A percentile compares a stretch with the other conserved stretches of the same genome.
These are phyloP conservation scores for Tetraselmis striata DNA, from an alignment of 139 green algal species.

Conservation along the genomic window DNA sequence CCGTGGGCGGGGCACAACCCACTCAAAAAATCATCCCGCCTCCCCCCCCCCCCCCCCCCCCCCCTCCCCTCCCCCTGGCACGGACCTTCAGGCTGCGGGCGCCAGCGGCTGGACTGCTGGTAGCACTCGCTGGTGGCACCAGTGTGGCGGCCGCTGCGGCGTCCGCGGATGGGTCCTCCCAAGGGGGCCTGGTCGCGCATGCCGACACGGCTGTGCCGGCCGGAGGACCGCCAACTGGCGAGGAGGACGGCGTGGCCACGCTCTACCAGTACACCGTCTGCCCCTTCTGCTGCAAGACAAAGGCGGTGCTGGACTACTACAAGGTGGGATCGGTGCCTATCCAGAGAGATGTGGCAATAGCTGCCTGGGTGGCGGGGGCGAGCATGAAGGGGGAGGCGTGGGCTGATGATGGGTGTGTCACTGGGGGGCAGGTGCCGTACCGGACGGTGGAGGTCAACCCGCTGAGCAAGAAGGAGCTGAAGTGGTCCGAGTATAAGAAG, in stretches of 20 bases:
- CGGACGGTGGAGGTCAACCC: conserved; percentile 91
- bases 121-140: background rate
- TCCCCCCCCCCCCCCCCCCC: no score
- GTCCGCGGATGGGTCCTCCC: background rate
- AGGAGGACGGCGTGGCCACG: conserved; percentile 25
- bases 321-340: no score
- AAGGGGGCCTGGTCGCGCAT: background rate
- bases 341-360: no score
- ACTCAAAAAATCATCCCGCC: no score
- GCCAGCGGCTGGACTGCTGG: background rate
- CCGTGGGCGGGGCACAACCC: no score
- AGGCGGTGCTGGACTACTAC: conserved; percentile 90
- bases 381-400: background rate
- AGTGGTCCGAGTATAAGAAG: conserved; percentile 79
- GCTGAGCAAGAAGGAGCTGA: conserved; percentile 88
- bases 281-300: conserved; percentile 98
- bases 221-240: background rate
- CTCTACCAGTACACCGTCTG: conserved; percentile 93
- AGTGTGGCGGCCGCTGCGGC: background rate
- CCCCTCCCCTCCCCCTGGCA: no score
- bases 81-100: no score
- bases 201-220: background rate
- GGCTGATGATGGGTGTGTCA: background rate
- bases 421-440: conserved; percentile 86
- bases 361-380: no score